These are phyloP conservation scores for Agarophyton chilense DNA, from an alignment of 23 red algal species.

Conservation along the genomic window DNA sequence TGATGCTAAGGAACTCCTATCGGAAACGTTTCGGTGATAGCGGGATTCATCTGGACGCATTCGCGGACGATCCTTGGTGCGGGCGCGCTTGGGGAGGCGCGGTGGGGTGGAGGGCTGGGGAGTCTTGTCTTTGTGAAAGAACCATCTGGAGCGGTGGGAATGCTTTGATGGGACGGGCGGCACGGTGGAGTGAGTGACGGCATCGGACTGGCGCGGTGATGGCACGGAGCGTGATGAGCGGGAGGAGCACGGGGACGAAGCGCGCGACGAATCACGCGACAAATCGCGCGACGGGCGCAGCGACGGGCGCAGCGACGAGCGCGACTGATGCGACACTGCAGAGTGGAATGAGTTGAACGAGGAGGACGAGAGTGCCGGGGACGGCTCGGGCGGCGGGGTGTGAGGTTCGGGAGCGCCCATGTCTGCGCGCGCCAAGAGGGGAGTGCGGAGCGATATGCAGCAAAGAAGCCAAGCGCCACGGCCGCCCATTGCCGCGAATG, in stretches of 20 bases:
- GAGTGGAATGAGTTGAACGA: conserved; percentile 56
- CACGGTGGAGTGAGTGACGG: conserved; percentile 18
- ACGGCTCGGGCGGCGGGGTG: not conserved
- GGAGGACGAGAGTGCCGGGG: conserved; percentile 3
- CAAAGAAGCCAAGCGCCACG: not conserved
- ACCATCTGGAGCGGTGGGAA: conserved; percentile 24
- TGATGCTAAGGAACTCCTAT: not conserved
- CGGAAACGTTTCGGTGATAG: conserved; percentile 4
- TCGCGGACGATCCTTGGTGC: conserved; percentile 11
- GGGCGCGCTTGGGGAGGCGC: conserved; percentile 2
- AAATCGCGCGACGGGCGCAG: too few relatives aligned
- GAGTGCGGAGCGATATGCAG: not conserved
- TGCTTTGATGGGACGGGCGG: conserved; percentile 41
- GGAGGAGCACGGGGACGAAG: not conserved
- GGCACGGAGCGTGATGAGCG: not conserved
- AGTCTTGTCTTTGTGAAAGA: conserved; percentile 20
- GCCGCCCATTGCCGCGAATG: not conserved
- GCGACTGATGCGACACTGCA: conserved; percentile 31
- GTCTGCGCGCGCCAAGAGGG: not conserved
- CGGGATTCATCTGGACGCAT: conserved; percentile 10
- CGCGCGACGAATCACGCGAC: too few relatives aligned
- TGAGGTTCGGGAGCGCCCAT: not conserved
- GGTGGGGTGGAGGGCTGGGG: not conserved
- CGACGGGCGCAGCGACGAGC: not conserved
- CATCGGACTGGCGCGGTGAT: not conserved